Conservation (phyloP, 306 rosid species). For the Acmispon strigosus region DNA sequence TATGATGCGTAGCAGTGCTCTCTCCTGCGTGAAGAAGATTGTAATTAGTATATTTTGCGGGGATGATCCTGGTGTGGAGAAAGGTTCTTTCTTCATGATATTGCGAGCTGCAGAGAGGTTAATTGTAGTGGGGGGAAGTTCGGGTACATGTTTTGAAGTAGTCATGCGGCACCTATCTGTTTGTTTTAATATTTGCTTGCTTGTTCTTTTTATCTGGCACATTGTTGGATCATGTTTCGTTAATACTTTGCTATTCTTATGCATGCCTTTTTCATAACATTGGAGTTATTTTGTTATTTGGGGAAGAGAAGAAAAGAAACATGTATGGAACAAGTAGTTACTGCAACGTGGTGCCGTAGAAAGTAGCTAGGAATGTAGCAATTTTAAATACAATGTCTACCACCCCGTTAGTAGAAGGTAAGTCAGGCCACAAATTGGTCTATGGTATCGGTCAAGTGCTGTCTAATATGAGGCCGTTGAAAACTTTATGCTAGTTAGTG, state of each 20-base stretch:
- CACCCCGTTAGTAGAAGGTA: no score
- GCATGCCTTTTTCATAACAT: slow-evolving; percentile 2
- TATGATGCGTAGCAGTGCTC: slow-evolving; percentile 26
- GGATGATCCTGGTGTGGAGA: slow-evolving; percentile 19
- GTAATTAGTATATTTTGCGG: slow-evolving; percentile 31
- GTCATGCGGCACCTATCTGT: slow-evolving; percentile 18
- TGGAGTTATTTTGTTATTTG: neutral
- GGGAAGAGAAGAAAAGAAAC: no score
- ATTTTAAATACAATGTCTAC: no score
- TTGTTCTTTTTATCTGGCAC: slow-evolving; percentile 14
- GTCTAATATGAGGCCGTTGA: no score
- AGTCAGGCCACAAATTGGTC: no score
- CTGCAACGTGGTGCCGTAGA: no score
- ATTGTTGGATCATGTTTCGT: slow-evolving; percentile 22
- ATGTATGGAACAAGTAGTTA: no score
- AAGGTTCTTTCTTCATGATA: slow-evolving; percentile 1
- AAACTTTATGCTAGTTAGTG: no score
- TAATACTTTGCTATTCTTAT: slow-evolving; percentile 17
- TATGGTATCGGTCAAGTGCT: no score
- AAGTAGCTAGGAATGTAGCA: no score
- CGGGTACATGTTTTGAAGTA: slow-evolving; percentile 18
- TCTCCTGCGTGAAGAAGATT: slow-evolving; percentile 23
- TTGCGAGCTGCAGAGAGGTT: neutral
- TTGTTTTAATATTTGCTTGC: slow-evolving; percentile 25
- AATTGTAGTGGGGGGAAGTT: slow-evolving; percentile 22